phyloP scores from a whole-genome alignment of 495 filamentous ascomycete genomes.

The Chaetomium tenue region DNA sequence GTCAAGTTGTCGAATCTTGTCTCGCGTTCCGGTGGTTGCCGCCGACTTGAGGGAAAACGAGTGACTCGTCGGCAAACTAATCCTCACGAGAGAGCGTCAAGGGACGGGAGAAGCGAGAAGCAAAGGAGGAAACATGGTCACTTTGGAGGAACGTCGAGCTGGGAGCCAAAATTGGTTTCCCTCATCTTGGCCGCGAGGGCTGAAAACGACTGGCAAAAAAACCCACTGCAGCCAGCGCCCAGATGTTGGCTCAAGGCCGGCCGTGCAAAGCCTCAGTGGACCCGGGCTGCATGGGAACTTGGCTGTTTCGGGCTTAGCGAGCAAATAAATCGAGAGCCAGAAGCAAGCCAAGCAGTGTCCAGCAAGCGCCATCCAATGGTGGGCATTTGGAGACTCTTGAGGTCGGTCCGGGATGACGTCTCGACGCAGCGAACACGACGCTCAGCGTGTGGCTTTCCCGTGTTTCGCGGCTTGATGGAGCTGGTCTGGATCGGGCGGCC shows the following conservation, averaged over 20 bases:
- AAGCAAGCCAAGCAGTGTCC: conserved; percentile 13
- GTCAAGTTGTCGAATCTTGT: neutral
- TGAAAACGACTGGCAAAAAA: conserved; percentile 4
- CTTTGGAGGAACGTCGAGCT: neutral
- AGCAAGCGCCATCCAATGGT: conserved; percentile 2
- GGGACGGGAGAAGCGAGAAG: neutral
- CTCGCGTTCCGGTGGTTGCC: neutral
- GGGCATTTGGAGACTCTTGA: neutral
- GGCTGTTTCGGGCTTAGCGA: conserved; percentile 4
- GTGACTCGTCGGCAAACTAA: conserved; percentile 14
- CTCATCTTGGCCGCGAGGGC: neutral
- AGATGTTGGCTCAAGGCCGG: neutral
- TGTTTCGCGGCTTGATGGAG: too few relatives aligned
- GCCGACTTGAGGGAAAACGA: conserved; percentile 19
- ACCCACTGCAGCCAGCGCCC: neutral
- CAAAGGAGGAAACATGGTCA: conserved; percentile 5
- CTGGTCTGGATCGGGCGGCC: too few relatives aligned
- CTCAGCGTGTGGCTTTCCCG: neutral
- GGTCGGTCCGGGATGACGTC: conserved; percentile 1
- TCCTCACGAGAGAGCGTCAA: neutral
- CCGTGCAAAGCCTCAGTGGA: neutral
- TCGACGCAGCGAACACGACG: conserved; percentile 8
- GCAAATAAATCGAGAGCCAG: conserved; percentile 10
- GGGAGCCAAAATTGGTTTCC: neutral
- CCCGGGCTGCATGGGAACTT: neutral